A percentile compares a stretch with the other conserved stretches of the same genome.
Evolutionary conservation across 306 rosid genomes (phyloP).

Genomic region (Ziziphus jujuba): DNA sequence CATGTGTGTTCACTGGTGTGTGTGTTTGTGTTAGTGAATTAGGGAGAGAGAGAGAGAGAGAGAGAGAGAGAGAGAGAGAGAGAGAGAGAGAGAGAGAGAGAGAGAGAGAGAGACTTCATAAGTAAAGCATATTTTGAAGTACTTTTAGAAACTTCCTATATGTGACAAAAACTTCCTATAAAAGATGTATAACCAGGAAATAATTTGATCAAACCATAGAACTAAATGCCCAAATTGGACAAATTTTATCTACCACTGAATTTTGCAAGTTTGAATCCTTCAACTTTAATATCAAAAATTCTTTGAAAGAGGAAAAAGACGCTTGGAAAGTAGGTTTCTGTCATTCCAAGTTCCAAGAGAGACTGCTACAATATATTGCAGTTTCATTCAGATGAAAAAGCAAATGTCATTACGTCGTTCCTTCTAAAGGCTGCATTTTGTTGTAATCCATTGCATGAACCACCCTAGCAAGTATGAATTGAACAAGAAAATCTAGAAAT

Average conservation of each 20-base stretch:
- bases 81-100: too few relatives aligned
- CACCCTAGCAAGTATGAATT: conserved; percentile 83
- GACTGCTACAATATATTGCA: neutral
- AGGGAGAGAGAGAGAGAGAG: too few relatives aligned
- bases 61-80: too few relatives aligned
- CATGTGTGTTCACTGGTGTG: neutral
- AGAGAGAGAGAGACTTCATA: too few relatives aligned
- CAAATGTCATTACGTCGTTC: conserved; percentile 77
- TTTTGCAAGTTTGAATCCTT: too few relatives aligned
- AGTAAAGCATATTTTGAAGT: neutral
- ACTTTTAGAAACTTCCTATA: neutral
- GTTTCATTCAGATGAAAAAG: conserved; percentile 13
- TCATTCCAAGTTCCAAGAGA: neutral
- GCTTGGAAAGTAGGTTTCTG: too few relatives aligned
- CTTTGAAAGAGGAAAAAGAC: too few relatives aligned
- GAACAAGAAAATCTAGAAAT: conserved; percentile 22
- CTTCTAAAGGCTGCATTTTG: conserved; percentile 99
- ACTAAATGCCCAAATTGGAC: too few relatives aligned
- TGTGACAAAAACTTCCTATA: conserved; percentile 1
- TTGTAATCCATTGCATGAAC: conserved; percentile 99
- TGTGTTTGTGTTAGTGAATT: too few relatives aligned
- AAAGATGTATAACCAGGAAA: neutral
- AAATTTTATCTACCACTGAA: too few relatives aligned
- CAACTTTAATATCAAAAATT: too few relatives aligned
- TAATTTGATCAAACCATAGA: too few relatives aligned